Evolutionary conservation across 257 asterid genomes (phyloP).

Genomic region (Solanum chiquidenum): DNA sequence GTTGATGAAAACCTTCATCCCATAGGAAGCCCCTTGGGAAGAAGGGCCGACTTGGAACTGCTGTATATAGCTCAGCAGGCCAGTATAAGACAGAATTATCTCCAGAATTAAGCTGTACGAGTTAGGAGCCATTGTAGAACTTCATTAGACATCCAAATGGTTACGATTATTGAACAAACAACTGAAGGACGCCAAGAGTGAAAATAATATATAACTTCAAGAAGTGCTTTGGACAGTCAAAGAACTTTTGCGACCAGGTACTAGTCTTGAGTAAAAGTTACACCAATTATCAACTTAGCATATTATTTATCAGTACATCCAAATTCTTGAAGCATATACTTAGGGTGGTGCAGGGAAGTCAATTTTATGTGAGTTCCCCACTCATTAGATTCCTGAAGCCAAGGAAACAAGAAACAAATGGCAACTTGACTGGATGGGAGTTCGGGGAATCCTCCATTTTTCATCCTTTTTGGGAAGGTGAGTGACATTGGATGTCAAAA

Average conservation of each 20-base stretch:
- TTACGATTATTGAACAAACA: neutral
- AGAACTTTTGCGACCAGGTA: neutral
- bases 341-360: neutral
- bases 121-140: conserved; percentile 27
- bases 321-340: neutral
- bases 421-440: neutral
- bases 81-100: conserved; percentile 58
- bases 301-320: neutral
- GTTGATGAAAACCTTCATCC: conserved; percentile 99
- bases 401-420: neutral
- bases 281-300: neutral
- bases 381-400: neutral
- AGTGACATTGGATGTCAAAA: neutral
- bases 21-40: conserved; percentile 97
- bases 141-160: conserved; percentile 26
- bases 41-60: conserved; percentile 98
- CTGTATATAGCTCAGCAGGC: conserved; percentile 98
- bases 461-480: neutral
- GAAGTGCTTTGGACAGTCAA: neutral
- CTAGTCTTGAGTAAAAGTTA: neutral
- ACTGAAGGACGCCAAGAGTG: neutral
- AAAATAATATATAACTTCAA: neutral
- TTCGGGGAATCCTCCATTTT: neutral
- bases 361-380: neutral
- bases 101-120: conserved; percentile 54